Percentiles rank a stretch among this genome's conserved stretches.
Conservation (phyloP, 495 filamentous ascomycete species). For the Aspergillus affinis region DNA sequence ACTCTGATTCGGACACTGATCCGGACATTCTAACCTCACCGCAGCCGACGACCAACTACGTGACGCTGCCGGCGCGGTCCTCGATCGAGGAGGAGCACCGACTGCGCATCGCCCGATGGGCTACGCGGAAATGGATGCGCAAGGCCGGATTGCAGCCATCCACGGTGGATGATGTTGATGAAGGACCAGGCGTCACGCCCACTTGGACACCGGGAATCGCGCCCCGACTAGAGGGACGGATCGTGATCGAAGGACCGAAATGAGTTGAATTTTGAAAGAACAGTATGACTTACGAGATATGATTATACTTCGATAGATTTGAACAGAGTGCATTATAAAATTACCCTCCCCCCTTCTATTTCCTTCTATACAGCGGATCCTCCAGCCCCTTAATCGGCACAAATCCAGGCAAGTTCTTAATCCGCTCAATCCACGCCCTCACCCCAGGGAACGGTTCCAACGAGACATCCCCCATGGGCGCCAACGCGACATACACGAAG, state of each 20-base stretch:
- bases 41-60: conserved; percentile 38
- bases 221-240: conserved; percentile 75
- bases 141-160: conserved; percentile 57
- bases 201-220: conserved; percentile 79
- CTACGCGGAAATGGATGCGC: conserved; percentile 73
- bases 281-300: conserved; percentile 12
- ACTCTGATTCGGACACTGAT: conserved; percentile 47
- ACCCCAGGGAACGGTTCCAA: too few relatives aligned
- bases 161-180: conserved; percentile 36
- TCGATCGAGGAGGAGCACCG: conserved; percentile 40
- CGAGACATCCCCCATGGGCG: too few relatives aligned
- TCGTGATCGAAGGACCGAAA: conserved; percentile 40
- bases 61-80: conserved; percentile 38
- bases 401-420: too few relatives aligned
- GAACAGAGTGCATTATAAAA: neutral
- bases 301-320: conserved; percentile 5
- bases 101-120: conserved; percentile 55
- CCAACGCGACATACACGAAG: too few relatives aligned
- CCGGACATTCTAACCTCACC: conserved; percentile 41
- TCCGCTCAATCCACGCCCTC: too few relatives aligned
- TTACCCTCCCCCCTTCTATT: neutral
- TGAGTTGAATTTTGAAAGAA: conserved; percentile 1
- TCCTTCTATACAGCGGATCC: too few relatives aligned
- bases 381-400: too few relatives aligned
- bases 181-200: conserved; percentile 53